phyloP scores from a whole-genome alignment of 169 alveolate species.

The Cytauxzoon felis region DNA sequence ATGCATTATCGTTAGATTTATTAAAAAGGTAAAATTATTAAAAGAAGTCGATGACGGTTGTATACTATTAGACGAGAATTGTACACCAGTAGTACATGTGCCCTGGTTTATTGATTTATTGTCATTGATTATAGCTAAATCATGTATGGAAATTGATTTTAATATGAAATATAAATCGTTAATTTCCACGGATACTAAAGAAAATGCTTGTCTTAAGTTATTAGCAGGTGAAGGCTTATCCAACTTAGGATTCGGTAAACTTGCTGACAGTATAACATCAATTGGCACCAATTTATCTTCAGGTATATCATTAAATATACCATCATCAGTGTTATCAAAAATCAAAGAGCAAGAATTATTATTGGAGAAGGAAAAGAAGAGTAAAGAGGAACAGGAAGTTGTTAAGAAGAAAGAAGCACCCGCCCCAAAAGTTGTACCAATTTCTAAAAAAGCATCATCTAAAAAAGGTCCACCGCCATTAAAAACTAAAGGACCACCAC shows the following conservation, averaged over 20 bases:
- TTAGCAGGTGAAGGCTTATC: constrained; percentile 72
- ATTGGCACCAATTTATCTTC: constrained; percentile 26
- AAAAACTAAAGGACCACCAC: constrained; percentile 59
- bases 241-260: constrained; percentile 58
- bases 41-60: constrained; percentile 43
- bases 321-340: constrained; percentile 60
- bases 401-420: constrained; percentile 51
- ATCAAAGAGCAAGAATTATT: constrained; percentile 56
- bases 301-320: constrained; percentile 61
- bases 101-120: constrained; percentile 62
- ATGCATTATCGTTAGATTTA: constrained; percentile 46
- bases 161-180: constrained; percentile 31
- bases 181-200: constrained; percentile 35
- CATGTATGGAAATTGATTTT: constrained; percentile 55
- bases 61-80: constrained; percentile 34
- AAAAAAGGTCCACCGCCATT: constrained; percentile 54
- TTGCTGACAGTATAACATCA: constrained; percentile 23
- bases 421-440: constrained; percentile 76
- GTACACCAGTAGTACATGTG: constrained; percentile 42
- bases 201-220: constrained; percentile 57
- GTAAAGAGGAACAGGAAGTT: constrained; percentile 53
- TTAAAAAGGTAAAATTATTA: constrained; percentile 28
- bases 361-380: constrained; percentile 45
- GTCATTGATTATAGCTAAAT: constrained; percentile 54
- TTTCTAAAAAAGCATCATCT: constrained; percentile 57